These are phyloP conservation scores for Peniophora sp. DNA, from an alignment of 1,284 basidiomycete species.

Conservation along the genomic window DNA sequence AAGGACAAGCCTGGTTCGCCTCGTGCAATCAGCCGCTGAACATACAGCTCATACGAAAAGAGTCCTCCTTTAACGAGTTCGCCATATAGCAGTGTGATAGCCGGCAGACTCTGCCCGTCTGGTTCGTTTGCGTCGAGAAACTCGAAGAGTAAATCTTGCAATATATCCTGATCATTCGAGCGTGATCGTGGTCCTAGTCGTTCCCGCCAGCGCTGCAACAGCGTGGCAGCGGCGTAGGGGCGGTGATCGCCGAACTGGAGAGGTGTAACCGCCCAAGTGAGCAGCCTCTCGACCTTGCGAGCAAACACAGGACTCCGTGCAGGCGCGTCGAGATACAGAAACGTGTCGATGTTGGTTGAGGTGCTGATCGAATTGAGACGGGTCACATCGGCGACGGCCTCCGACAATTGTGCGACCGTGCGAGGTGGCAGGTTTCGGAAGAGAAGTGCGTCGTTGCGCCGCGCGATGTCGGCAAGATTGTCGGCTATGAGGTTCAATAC, in stretches of 20 bases:
- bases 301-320: conserved; percentile 36
- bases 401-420: conserved; percentile 45
- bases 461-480: conserved; percentile 49
- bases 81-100: conserved; percentile 70
- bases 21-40: conserved; percentile 79
- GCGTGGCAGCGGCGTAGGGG: conserved; percentile 71
- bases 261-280: conserved; percentile 83
- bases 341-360: conserved; percentile 55
- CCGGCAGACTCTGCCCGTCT: conserved; percentile 51
- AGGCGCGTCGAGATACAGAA: conserved; percentile 53
- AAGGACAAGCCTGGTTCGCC: conserved; percentile 59
- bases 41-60: conserved; percentile 81
- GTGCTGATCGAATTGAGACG: conserved; percentile 76
- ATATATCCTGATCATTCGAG: conserved; percentile 45
- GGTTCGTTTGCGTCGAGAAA: conserved; percentile 73
- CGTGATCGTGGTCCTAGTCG: conserved; percentile 52
- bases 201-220: conserved; percentile 68
- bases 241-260: conserved; percentile 83
- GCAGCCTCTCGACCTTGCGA: conserved; percentile 72
- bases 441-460: conserved; percentile 70
- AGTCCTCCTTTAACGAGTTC: conserved; percentile 70
- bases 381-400: conserved; percentile 74
- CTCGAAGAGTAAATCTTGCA: conserved; percentile 73
- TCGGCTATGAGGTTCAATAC: conserved; percentile 39
- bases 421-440: conserved; percentile 62